These are phyloP conservation scores for Termitomyces eurrhizus DNA, from an alignment of 768 basidiomycete genomes.

Conservation along the genomic window DNA sequence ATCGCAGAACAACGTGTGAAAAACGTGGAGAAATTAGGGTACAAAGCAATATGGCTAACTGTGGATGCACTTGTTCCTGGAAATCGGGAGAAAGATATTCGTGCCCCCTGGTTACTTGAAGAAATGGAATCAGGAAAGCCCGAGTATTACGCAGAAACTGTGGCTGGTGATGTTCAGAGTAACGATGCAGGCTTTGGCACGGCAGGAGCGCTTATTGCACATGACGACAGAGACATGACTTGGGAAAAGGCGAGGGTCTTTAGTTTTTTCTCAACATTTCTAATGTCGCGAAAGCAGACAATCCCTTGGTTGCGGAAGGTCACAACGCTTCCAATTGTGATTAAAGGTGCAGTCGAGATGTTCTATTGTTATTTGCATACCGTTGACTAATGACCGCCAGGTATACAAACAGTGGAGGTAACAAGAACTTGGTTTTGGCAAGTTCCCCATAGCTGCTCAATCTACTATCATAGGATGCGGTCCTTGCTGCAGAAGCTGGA, in stretches of 20 bases:
- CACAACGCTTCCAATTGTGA: constrained; percentile 65
- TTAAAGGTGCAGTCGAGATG: constrained; percentile 52
- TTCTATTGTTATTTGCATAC: background rate
- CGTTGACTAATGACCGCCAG: constrained; percentile 25
- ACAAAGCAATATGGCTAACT: constrained; percentile 87
- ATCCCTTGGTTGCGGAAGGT: constrained; percentile 74
- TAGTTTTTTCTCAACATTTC: background rate
- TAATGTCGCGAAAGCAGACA: constrained; percentile 37
- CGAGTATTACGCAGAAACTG: constrained; percentile 24
- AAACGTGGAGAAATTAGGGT: constrained; percentile 69
- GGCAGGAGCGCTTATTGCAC: constrained; percentile 60
- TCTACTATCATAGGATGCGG: constrained; percentile 59
- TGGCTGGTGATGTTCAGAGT: constrained; percentile 28
- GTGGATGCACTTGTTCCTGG: constrained; percentile 86
- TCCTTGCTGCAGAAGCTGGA: constrained; percentile 78
- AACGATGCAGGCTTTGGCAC: constrained; percentile 50
- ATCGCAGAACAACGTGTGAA: constrained; percentile 67
- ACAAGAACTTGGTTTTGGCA: constrained; percentile 7
- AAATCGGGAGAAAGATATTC: constrained; percentile 74
- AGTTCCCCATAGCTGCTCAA: background rate
- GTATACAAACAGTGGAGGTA: constrained; percentile 74
- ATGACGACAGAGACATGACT: constrained; percentile 73
- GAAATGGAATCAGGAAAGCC: constrained; percentile 45
- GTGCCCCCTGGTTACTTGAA: constrained; percentile 54
- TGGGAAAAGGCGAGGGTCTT: constrained; percentile 54